Conservation (phyloP, 148 eudicot species). For the Diospyros kaki region DNA sequence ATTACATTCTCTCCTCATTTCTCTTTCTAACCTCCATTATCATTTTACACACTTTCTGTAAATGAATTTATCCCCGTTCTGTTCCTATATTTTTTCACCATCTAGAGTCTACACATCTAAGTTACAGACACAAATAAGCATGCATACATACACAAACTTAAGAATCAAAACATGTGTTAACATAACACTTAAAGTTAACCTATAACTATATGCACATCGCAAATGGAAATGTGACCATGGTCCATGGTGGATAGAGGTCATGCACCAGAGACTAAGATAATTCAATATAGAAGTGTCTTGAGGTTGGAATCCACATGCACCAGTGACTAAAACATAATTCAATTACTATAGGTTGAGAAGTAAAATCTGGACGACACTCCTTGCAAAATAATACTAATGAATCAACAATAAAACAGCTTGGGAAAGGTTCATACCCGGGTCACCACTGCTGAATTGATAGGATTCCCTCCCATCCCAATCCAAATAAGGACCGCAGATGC, state of each 20-base stretch:
- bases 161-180: no score
- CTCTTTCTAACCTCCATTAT: no score
- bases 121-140: no score
- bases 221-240: no score
- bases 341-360: not conserved
- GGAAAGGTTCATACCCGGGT: conserved; percentile 59
- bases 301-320: not conserved
- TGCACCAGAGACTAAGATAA: not conserved
- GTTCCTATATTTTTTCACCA: no score
- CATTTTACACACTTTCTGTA: no score
- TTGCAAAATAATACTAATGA: not conserved
- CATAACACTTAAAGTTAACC: no score
- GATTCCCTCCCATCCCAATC: conserved; percentile 81
- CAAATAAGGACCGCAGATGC: conserved; percentile 69
- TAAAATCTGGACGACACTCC: not conserved
- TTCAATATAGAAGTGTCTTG: not conserved
- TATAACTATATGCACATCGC: no score
- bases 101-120: no score
- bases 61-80: no score
- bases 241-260: not conserved
- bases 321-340: not conserved
- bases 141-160: no score
- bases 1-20: not conserved
- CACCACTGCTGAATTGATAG: conserved; percentile 64
- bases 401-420: conserved; percentile 5